phyloP scores from a whole-genome alignment of 768 basidiomycete species.

The Suillus variegatus region DNA sequence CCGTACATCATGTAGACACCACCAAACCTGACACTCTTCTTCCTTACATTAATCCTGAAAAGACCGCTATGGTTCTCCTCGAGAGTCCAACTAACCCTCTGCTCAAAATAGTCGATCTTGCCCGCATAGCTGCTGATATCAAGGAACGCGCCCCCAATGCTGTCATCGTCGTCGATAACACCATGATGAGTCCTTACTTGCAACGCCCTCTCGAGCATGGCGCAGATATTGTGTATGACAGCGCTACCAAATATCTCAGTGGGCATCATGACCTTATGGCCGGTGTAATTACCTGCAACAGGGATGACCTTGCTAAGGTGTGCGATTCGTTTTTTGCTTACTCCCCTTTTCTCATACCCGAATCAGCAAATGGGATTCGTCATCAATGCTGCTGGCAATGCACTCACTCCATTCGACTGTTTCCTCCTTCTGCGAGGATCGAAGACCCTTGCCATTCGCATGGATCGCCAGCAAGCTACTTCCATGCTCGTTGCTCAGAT shows the following conservation, averaged over 20 bases:
- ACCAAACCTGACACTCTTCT: constrained; percentile 68
- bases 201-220: constrained; percentile 95
- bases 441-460: constrained; percentile 94
- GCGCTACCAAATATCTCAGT: constrained; percentile 95
- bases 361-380: constrained; percentile 82
- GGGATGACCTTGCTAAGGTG: constrained; percentile 88
- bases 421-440: constrained; percentile 95
- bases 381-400: constrained; percentile 94
- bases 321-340: constrained; percentile 11
- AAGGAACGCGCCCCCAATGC: constrained; percentile 82
- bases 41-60: constrained; percentile 57
- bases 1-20: constrained; percentile 92
- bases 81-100: constrained; percentile 98
- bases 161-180: constrained; percentile 91
- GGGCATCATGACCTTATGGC: constrained; percentile 99
- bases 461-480: constrained; percentile 90
- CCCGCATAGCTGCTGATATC: constrained; percentile 78
- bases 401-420: constrained; percentile 91
- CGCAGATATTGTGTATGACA: constrained; percentile 97
- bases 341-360: background rate
- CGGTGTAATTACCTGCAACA: constrained; percentile 89
- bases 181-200: constrained; percentile 99
- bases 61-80: constrained; percentile 91
- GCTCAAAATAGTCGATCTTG: constrained; percentile 91
- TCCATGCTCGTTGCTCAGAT: constrained; percentile 85